phyloP scores from a whole-genome alignment of 2,329 filamentous ascomycete genomes.

The Aspergillus fumigatiaffinis region DNA sequence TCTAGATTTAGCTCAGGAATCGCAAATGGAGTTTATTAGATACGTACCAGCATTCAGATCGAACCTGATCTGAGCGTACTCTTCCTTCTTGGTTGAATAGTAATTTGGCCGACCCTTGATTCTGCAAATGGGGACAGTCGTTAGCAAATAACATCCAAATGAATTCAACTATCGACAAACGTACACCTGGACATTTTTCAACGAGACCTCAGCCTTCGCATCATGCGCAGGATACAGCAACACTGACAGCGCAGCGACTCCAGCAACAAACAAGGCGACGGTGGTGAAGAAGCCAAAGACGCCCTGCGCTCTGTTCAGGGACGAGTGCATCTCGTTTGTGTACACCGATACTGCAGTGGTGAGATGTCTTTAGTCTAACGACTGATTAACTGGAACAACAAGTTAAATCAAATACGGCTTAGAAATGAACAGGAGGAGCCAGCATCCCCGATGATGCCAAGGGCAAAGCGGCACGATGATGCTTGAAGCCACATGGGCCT shows the following conservation, averaged over 20 bases:
- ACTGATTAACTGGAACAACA: background rate
- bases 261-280: slow-evolving; percentile 76
- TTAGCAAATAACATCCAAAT: background rate
- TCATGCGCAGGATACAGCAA: slow-evolving; percentile 52
- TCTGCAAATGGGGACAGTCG: slow-evolving; percentile 41
- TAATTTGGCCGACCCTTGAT: slow-evolving; percentile 92
- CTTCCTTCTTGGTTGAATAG: slow-evolving; percentile 86
- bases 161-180: slow-evolving; percentile 19
- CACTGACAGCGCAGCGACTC: slow-evolving; percentile 76
- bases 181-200: slow-evolving; percentile 77
- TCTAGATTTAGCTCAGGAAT: background rate
- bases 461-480: background rate
- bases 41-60: slow-evolving; percentile 70
- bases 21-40: background rate
- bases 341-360: background rate
- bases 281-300: slow-evolving; percentile 98
- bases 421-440: background rate
- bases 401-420: too few species aligned
- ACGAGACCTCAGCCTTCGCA: slow-evolving; percentile 50
- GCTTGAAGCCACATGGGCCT: slow-evolving; percentile 19
- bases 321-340: slow-evolving; percentile 70
- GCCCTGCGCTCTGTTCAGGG: slow-evolving; percentile 79
- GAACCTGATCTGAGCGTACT: slow-evolving; percentile 93
- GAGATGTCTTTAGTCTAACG: background rate
- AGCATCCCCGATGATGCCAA: background rate